A percentile compares a stretch with the other conserved stretches of the same genome.
phyloP scores from a whole-genome alignment of 257 asterid species.

The Penstemon eatonii region DNA sequence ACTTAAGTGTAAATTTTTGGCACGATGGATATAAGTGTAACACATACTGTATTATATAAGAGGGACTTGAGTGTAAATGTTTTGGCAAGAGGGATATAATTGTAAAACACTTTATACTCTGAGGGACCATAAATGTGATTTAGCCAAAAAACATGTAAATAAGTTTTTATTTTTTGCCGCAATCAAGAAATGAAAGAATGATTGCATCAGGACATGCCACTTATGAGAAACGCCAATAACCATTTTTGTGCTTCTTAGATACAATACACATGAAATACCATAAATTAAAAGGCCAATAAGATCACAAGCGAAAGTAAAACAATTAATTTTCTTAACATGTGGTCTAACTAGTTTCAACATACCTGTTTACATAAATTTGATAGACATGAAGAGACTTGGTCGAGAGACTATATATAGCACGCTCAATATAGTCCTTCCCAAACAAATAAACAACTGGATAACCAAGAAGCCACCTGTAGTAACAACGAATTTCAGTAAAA shows the following conservation, averaged over 20 bases:
- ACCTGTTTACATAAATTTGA: conserved; percentile 67
- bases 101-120: too few species aligned
- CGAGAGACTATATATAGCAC: conserved; percentile 70
- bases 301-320: background rate
- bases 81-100: too few species aligned
- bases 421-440: conserved; percentile 58
- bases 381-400: conserved; percentile 68
- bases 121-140: too few species aligned
- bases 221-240: background rate
- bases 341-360: conserved; percentile 17
- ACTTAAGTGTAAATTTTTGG: too few species aligned
- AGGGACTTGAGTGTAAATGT: too few species aligned
- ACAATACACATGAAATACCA: conserved; percentile 11
- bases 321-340: background rate
- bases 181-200: conserved; percentile 2
- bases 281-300: background rate
- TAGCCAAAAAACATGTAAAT: too few species aligned
- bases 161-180: background rate
- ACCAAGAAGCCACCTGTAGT: conserved; percentile 80
- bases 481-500: conserved; percentile 15
- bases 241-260: background rate
- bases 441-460: conserved; percentile 78
- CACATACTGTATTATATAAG: too few species aligned
- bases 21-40: too few species aligned
- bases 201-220: background rate